Base-by-base conservation (phyloP, 441 rosid species). In the Geranium incanum region DNA sequence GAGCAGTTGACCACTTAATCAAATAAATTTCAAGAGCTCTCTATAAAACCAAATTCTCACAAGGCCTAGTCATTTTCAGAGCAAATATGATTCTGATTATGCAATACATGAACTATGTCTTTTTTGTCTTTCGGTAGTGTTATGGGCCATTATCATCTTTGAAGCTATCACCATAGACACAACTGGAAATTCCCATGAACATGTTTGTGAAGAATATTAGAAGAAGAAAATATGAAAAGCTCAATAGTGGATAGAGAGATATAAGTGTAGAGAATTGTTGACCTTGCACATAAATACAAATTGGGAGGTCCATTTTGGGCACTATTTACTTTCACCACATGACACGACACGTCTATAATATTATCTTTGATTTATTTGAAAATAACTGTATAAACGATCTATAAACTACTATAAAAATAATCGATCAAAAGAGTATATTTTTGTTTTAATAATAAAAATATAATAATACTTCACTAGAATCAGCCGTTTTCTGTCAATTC, bases 211-310 rank as follows among this genome's bases (percentile, higher is more conserved):
- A 43, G 50, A 43, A 43, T 43, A 43, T 43, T 43, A 11, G 11
- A 43, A 43, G 7, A 38, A 38, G 43, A 39, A 39, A 43, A 55
- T 55, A 15, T 55, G 19, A 18, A 55, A 3, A 55, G 60, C 16
- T 16, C 19, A 21, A 55, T 6, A 18, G 19, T 55, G 62, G 16
- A 8, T 19, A 55, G 16, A 55, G 8, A 15, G 62, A 55, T 55
- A 16, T n/a, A n/a, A 9, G 18, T 55, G 2, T 0, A 16, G 23
- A 55, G 62, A 55, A 55, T 55, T 55, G 62, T 55, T 55, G 62
- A 55, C 62, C 62, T 55, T 55, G 8, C 62, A 55, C 62, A 55
- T 55, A 55, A 55, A 6, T 15, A 55, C 62, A 55, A 55, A 55
- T 55, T 5, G 62, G 62, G 23, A 55, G 21, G 62, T 55, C 21